These are phyloP conservation scores for Elsinoe arachidis DNA, from an alignment of 2,329 filamentous ascomycete genomes.

Conservation along the genomic window DNA sequence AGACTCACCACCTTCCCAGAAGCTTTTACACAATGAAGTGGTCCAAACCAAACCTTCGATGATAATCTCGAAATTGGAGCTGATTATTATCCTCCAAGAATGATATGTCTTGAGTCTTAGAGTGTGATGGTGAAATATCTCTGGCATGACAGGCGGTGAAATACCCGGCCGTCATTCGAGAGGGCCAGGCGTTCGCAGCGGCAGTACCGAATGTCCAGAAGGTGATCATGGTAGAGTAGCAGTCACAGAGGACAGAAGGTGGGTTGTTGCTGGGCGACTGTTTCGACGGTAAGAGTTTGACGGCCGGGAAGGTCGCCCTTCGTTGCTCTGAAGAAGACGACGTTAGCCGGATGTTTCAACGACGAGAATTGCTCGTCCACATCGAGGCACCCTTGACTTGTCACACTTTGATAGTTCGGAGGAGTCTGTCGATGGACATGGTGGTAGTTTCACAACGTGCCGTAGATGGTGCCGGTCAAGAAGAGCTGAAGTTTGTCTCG, in stretches of 20 bases:
- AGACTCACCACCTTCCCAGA: constrained; percentile 2
- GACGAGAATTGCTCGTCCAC: background rate
- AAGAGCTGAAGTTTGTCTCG: background rate
- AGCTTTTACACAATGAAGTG: background rate
- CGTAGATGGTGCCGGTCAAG: background rate
- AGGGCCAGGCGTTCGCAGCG: constrained; percentile 5
- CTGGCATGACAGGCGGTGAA: background rate
- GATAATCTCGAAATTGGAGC: background rate
- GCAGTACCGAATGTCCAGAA: background rate
- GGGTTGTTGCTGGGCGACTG: constrained; percentile 7
- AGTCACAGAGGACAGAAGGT: background rate
- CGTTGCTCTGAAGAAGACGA: constrained; percentile 10
- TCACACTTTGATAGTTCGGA: background rate
- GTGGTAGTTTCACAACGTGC: background rate
- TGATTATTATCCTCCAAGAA: background rate
- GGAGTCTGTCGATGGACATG: background rate
- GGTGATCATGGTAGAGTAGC: background rate
- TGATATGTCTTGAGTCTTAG: background rate
- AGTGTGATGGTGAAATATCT: background rate
- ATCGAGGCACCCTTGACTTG: background rate
- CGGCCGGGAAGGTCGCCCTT: background rate
- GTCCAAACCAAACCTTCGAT: background rate
- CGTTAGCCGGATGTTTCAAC: constrained; percentile 2
- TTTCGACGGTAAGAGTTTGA: background rate
- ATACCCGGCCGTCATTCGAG: background rate